Conservation (phyloP, 345 rosid species). For the Isatis tinctoria region DNA sequence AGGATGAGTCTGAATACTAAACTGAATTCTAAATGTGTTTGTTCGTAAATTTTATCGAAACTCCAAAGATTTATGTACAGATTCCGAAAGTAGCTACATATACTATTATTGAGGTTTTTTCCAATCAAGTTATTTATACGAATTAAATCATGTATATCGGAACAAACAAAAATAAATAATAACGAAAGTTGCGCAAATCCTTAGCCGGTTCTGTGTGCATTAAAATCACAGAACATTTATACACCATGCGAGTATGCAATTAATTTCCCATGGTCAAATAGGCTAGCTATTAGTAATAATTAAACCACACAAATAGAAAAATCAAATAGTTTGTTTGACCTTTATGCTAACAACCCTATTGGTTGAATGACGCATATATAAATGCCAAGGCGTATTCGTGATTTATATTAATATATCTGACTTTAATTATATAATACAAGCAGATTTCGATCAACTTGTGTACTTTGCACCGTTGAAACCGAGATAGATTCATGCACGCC, state of each 20-base stretch:
- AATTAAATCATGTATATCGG: not conserved
- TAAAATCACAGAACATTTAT: not conserved
- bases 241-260: not conserved
- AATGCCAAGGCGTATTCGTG: conserved; percentile 12
- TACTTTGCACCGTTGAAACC: conserved; percentile 21
- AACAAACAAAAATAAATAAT: not conserved
- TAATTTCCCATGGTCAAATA: not conserved
- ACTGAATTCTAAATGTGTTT: too few species aligned
- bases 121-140: not conserved
- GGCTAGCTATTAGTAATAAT: not conserved
- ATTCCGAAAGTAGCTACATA: not conserved
- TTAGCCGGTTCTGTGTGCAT: conserved; percentile 2
- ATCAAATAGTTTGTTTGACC: conserved; percentile 7
- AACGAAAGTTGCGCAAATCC: conserved; percentile 1
- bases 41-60: not conserved
- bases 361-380: conserved; percentile 18
- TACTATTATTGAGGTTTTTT: not conserved
- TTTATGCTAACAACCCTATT: not conserved
- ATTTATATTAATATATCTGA: not conserved
- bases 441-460: conserved; percentile 15
- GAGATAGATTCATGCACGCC: conserved; percentile 25
- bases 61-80: not conserved
- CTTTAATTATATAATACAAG: not conserved
- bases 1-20: too few species aligned
- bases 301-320: not conserved